A percentile compares a stretch with the other conserved stretches of the same genome.
phyloP scores from a whole-genome alignment of 768 basidiomycete genomes.

The Polyporus arcularius region DNA sequence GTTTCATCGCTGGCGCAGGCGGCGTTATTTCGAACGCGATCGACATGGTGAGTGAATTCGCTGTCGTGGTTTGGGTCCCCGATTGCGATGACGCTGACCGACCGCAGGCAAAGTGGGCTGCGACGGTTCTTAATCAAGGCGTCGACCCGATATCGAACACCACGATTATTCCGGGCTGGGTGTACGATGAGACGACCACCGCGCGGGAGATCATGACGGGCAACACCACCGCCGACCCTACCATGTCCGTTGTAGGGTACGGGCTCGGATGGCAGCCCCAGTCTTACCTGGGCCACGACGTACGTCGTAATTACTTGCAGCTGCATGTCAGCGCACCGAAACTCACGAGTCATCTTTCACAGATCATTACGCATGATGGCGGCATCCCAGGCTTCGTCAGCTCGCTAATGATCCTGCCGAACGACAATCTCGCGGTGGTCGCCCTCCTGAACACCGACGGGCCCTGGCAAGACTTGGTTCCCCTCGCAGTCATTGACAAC shows the following conservation, averaged over 20 bases:
- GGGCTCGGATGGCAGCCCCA: conserved; percentile 44
- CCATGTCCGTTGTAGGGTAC: conserved; percentile 38
- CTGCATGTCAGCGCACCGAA: too few relatives aligned
- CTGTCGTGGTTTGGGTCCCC: too few relatives aligned
- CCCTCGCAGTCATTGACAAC: conserved; percentile 8
- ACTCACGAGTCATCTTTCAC: not conserved
- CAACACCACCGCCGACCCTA: conserved; percentile 5
- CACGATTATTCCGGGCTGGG: conserved; percentile 35
- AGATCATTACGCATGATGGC: conserved; percentile 40
- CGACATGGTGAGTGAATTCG: conserved; percentile 41
- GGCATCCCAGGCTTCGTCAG: conserved; percentile 37
- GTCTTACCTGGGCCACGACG: conserved; percentile 44
- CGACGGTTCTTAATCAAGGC: conserved; percentile 36
- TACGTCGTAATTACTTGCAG: conserved; percentile 17
- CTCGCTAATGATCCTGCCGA: conserved; percentile 34
- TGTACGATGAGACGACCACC: conserved; percentile 33
- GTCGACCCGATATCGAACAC: conserved; percentile 31
- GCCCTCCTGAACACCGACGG: conserved; percentile 25
- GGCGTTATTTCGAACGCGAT: conserved; percentile 43
- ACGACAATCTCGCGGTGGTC: conserved; percentile 37
- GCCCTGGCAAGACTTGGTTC: not conserved
- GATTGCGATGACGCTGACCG: not conserved
- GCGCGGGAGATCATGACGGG: conserved; percentile 30
- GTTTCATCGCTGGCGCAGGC: conserved; percentile 38
- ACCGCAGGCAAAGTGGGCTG: conserved; percentile 42